Base-by-base conservation (phyloP, 129 eudicot species). In the Pulicaria dysenterica region DNA sequence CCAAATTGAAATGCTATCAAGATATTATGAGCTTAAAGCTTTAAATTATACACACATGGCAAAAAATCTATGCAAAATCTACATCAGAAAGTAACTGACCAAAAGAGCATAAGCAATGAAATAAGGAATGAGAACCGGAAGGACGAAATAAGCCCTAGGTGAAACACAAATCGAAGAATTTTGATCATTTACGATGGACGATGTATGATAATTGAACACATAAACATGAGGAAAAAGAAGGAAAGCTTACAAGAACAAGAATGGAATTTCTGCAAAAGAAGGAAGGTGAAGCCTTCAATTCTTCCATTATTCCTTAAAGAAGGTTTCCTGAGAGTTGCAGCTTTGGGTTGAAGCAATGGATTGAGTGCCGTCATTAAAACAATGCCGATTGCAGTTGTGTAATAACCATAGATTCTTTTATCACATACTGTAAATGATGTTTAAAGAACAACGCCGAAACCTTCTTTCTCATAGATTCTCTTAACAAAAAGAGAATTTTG, bases 241-340 rank as follows among this genome's bases (percentile, higher is more conserved):
- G 72, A 55, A 83, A 76, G 73, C 77, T 83, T 83, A 76, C 70
- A 47, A 72, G 44, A 12, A 8, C 13, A 60, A 51, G 65, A 53
- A 83, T 75, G 73, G 82, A 59, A 79, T 83, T 9, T 65, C 34
- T 75, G 47, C 64, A 71, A 70, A 55, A 65, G 68, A 80, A 80
- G 83, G 61, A 71, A 62, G 19, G 49, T 72, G 53, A 9, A n/a
- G 10, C 6, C 4, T n/a, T 58, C 7, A 60, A 45, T 36, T n/a
- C 58, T 49, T 67, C 6, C 44, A 67, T 67, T 67, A 67, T 11
- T 34, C 73, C 8, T 67, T 8, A 3, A 39, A 39, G 19, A 50
- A 51, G 61, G 62, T 50, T 67, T 67, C 46, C 46, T 14, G 36
- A 13, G 43, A 24, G 36, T 51, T 48, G 15, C 45, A 51, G 62